Base-by-base conservation (phyloP, 495 filamentous ascomycete species). In the Corynascus novoguineensis region DNA sequence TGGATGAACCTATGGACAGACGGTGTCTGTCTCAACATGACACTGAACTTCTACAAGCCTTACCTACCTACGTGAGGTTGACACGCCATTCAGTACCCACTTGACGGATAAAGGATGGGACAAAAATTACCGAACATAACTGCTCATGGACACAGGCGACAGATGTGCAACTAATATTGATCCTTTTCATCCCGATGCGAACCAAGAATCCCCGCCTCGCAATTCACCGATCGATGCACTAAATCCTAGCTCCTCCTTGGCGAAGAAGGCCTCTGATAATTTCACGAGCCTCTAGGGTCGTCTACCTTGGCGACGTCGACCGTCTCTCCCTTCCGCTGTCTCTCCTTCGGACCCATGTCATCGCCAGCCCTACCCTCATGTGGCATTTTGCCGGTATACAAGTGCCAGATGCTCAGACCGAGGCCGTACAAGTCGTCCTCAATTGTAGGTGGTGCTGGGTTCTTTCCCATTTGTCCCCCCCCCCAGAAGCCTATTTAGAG, bases 361-460 rank as follows among this genome's bases (percentile, higher is more conserved):
- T 58, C 40, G 24, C 37, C 35, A 28, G 25, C 38, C 14, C 45
- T 0, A n/a, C 46, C 47, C 38, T 22, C 55, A 28, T 58, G 12
- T 25, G 47, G 55, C 0, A 46, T 37, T 38, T 29, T 58, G 38
- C 55, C 55, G 15, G 55, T 58, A 12, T 58, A 58, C 37, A 58
- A 52, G 14, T 52, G 38, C 55, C 55, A 58, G 29, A 58, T 58
- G 29, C 47, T 52, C 28, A 58, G 29, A 21, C 55, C 55, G 21
- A 51, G 48, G 29, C 55, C 38, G 25, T 44, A 58, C 55, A 58
- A 52, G 38, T 58, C 55, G 50, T 52, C 47, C 48, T 58, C 55
- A 9, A 34, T 9, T 21, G 48, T 52, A 28, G 47, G 55, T 6
- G 47, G 55, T 17, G 46, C 10, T 17, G 47, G 44, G 45, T 50